Evolutionary conservation across 2,329 filamentous ascomycete species (phyloP), one percentile per base, ranked within the genome.

Genomic region (Colletotrichum tropicale): DNA sequence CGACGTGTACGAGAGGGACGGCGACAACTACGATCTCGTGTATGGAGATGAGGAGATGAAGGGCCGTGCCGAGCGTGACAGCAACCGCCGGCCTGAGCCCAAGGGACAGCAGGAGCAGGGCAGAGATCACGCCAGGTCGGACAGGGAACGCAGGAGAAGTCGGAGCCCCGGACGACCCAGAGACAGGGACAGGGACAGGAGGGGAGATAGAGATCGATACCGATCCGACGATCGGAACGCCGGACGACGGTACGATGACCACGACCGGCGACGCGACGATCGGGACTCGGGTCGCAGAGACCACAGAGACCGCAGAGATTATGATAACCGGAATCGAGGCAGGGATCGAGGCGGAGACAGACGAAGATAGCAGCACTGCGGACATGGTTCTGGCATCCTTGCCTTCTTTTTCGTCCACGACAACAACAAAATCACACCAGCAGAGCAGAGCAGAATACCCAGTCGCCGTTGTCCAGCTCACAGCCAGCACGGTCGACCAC

Each of bases 1-100:
- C 76, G 91, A 92, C n/a, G 90, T 93, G 43, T 87, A 89, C 18
- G 83, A 85, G 71, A 82, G 77, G 15, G 80, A 83, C 4, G 84
- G 83, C 10, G 84, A 89, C 67, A 87, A 89, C 28, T 98, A 98
- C 81, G 90, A 91, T 70, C 96, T 98, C 92, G 93, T 98, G 1
- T 95, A 98, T 82, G 94, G 95, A 76, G 92, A 94, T 70, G 91
- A 94, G 68, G 93, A 94, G 76, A 89, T 94, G 84, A 88, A 88
- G 66, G 88, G 87, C 28, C 86, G 87, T 30, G 86, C 90, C 64
- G 85, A 86, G 67, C 85, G 84, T 52, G 84, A 86, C 48, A 83
- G 82, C 6, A 82, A 82, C 5, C 79, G 77, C 12, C 79, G 68
- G 9, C 58, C 70, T n/a, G 70, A 73, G 24, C 36, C 73, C 26